These are phyloP conservation scores for Penicillium sp. DNA, from an alignment of 2,329 filamentous ascomycete species.

Conservation along the genomic window DNA sequence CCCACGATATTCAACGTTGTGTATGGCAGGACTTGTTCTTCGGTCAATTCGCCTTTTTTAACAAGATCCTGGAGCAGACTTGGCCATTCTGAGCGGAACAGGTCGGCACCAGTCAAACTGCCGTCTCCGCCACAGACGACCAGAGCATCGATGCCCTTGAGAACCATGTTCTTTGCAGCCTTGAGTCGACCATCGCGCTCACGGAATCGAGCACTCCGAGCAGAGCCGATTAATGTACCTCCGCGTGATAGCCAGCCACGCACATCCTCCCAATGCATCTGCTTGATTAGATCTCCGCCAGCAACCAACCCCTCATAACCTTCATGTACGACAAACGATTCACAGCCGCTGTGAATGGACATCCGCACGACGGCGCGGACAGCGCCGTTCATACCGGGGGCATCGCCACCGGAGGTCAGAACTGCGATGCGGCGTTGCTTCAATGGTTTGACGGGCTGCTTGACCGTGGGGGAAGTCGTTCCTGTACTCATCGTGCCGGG, in stretches of 20 bases:
- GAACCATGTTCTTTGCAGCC: slow-evolving; percentile 91
- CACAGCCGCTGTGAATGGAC: slow-evolving; percentile 78
- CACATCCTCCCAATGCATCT: slow-evolving; percentile 90
- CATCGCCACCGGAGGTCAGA: slow-evolving; percentile 93
- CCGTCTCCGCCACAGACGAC: slow-evolving; percentile 97
- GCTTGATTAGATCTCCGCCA: slow-evolving; percentile 80
- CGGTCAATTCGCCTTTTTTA: slow-evolving; percentile 63
- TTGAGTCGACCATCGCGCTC: slow-evolving; percentile 77
- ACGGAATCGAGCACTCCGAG: slow-evolving; percentile 87
- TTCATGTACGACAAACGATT: slow-evolving; percentile 79
- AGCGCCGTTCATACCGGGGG: slow-evolving; percentile 89
- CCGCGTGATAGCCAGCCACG: slow-evolving; percentile 91
- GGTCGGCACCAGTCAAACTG: slow-evolving; percentile 90
- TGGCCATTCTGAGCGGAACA: slow-evolving; percentile 89
- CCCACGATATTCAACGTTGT: slow-evolving; percentile 92
- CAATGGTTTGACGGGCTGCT: slow-evolving; percentile 32
- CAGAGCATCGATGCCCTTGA: slow-evolving; percentile 89
- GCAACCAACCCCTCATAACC: slow-evolving; percentile 93
- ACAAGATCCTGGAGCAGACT: slow-evolving; percentile 82
- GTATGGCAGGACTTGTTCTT: slow-evolving; percentile 70
- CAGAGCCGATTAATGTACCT: slow-evolving; percentile 92
- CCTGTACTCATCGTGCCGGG: slow-evolving; percentile 22
- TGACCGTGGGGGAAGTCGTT: not conserved
- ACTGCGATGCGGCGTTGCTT: slow-evolving; percentile 71
- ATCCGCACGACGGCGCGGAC: slow-evolving; percentile 89